A percentile compares a stretch with the other conserved stretches of the same genome.
Conservation (phyloP, 2,329 filamentous ascomycete genomes). For the Alternaria atra region DNA sequence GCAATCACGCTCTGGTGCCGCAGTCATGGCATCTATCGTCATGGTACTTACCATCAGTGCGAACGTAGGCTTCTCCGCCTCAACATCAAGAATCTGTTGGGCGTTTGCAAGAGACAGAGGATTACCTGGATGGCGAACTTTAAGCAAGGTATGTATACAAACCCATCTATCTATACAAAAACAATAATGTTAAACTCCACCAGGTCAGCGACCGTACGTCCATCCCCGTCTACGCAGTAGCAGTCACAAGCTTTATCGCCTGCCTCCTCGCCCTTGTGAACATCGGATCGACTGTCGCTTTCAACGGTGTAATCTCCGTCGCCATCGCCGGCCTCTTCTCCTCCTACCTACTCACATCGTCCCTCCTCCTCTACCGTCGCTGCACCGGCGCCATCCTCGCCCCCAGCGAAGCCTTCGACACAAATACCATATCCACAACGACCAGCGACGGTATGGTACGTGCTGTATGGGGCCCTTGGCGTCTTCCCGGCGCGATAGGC, state of each 20-base stretch:
- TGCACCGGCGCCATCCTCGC: conserved; percentile 29
- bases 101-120: conserved; percentile 54
- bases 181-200: conserved; percentile 8
- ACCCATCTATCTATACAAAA: not conserved
- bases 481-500: conserved; percentile 26
- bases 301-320: conserved; percentile 42
- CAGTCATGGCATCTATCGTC: conserved; percentile 52
- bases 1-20: conserved; percentile 49
- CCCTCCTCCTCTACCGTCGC: conserved; percentile 39
- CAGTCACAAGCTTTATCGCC: conserved; percentile 46
- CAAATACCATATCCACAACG: not conserved
- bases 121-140: conserved; percentile 48
- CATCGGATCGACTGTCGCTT: conserved; percentile 51
- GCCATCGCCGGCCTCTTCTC: conserved; percentile 38
- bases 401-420: conserved; percentile 9
- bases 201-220: conserved; percentile 33
- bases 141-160: conserved; percentile 21
- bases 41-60: conserved; percentile 46
- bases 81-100: conserved; percentile 51
- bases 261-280: conserved; percentile 59
- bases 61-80: conserved; percentile 48
- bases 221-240: conserved; percentile 48
- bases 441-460: conserved; percentile 19
- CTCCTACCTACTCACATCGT: conserved; percentile 35
- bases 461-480: conserved; percentile 38